Conservation (phyloP, 1,284 basidiomycete species). For the Fomes fomentarius region DNA sequence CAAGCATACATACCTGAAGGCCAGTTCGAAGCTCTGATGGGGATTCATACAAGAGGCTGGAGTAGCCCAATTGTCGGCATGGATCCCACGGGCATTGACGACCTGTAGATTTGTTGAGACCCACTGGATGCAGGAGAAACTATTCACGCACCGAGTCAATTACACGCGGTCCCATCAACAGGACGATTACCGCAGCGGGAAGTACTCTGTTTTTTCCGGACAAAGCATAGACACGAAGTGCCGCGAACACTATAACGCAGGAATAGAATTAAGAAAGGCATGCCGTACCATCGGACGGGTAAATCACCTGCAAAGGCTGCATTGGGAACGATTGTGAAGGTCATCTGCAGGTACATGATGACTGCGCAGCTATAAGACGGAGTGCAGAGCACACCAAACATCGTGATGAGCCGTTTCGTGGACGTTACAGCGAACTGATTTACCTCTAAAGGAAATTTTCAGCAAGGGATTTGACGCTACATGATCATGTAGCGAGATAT, state of each 20-base stretch:
- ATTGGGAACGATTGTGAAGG: neutral
- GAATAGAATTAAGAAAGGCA: neutral
- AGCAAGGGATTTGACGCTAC: too few relatives aligned
- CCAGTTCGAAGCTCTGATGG: neutral
- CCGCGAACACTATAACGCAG: neutral
- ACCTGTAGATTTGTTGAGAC: neutral
- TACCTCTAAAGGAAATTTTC: neutral
- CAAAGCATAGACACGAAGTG: neutral
- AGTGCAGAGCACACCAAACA: neutral
- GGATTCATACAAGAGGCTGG: neutral
- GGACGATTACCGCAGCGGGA: neutral
- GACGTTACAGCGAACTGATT: too few relatives aligned
- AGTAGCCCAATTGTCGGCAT: neutral
- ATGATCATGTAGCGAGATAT: too few relatives aligned
- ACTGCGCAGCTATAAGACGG: neutral
- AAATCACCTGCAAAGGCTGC: neutral
- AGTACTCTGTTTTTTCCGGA: neutral
- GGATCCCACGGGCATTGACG: neutral
- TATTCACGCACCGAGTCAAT: neutral
- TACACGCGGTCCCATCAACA: neutral
- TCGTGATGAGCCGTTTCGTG: neutral
- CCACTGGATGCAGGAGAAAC: too few relatives aligned
- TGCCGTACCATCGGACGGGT: neutral
- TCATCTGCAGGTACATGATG: neutral
- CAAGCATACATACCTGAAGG: neutral